Conservation (phyloP, 805 yeast species). For the Isabelozyma heimii region DNA sequence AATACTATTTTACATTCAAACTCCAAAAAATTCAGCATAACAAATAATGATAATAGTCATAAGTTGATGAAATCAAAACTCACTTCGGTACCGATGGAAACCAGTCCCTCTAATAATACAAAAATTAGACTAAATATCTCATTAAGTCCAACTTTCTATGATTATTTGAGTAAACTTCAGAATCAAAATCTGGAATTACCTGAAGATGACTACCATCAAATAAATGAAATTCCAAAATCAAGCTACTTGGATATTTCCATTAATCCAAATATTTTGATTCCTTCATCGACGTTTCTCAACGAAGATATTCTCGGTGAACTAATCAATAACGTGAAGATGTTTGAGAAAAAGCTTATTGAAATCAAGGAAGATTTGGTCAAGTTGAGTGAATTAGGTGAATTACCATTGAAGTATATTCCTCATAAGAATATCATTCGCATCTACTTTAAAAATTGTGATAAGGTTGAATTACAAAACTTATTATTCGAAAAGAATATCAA, state of each 20-base stretch:
- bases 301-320: constrained; percentile 44
- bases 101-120: neutral
- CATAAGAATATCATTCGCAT: constrained; percentile 45
- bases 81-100: neutral
- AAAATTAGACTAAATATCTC: constrained; percentile 25
- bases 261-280: constrained; percentile 22
- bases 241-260: constrained; percentile 36
- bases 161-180: constrained; percentile 1
- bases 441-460: constrained; percentile 72
- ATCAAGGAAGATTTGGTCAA: constrained; percentile 41
- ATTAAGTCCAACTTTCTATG: constrained; percentile 21
- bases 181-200: neutral
- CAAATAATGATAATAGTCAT: neutral
- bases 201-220: constrained; percentile 2
- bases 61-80: neutral
- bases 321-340: constrained; percentile 53
- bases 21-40: neutral
- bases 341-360: constrained; percentile 41
- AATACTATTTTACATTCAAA: neutral
- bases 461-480: constrained; percentile 52
- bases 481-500: constrained; percentile 58
- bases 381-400: constrained; percentile 61
- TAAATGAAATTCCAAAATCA: neutral
- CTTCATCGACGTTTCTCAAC: constrained; percentile 28
- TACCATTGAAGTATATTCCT: constrained; percentile 52